Base-by-base conservation (phyloP, 225 moss, liverwort and hornwort species). In the Marchantia paleacea region DNA sequence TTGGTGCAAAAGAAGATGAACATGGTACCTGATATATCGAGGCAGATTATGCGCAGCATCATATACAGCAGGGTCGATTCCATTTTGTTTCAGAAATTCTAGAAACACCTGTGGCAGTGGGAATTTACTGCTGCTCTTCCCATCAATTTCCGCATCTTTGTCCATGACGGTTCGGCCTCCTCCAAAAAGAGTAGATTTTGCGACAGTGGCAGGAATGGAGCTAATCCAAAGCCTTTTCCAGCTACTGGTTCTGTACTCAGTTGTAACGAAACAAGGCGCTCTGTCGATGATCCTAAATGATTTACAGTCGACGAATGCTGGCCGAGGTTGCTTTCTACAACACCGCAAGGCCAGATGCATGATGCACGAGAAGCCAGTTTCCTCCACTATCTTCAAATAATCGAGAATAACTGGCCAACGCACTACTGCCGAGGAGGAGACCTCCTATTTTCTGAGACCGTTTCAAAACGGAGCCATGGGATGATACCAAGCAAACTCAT, bases 21-120 rank as follows among this genome's bases (percentile, higher is more conserved):
- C 39, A 39, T 61, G n/a, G 39, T 75, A 99, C 99, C 99, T 99
- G 79, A 99, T 78, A 67, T 95, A 94, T 61, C 99, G 95, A 20
- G 95, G 99, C 48, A 95, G 86, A 75, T 88, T 73, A 51, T 84
- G 81, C 8, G 92, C 94, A 14, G 89, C 93, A 78, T 90, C 87
- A 66, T 99, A 99, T 61, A 99, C 81, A 67, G 89, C 89, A 79
- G 91, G 89, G 77, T 99, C 91, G 39, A 99, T 83, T 50, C 84
- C 89, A 74, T 95, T 89, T 64, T 81, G 87, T 75, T 87, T 85
- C 52, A 97, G 85, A 75, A 94, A 97, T 55, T 88, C 82, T 63
- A 91, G 81, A 58, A 97, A 97, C 24, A 90, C 94, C 5, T 84
- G 89, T 68, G 96, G 96, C 80, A 92, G 64, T 0, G 88, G 69